Evolutionary conservation across 2,329 filamentous ascomycete species (phyloP), one percentile per base, ranked within the genome.

Genomic region (Pseudogymnoascus sp.): DNA sequence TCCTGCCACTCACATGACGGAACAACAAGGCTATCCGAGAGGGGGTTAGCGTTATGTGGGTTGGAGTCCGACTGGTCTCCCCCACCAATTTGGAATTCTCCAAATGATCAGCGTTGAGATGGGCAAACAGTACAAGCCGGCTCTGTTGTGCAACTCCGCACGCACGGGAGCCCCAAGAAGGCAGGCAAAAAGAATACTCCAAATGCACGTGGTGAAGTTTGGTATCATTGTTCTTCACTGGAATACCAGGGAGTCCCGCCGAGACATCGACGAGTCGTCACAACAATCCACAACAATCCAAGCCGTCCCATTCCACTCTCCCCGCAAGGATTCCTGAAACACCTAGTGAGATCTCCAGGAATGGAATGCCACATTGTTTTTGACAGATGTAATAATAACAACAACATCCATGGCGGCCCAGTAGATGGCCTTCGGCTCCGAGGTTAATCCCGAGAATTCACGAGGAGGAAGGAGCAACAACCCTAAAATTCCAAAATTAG

Each of bases 301-400:
- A 43, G 40, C 5, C 18, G 6, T 43, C 12, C 18, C 18, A 43
- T 23, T 43, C 40, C 40, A 11, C 40, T 12, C 40, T 21, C 9
- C 11, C 40, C 40, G 18, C 40, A 43, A 43, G 40, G 40, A 43
- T 23, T 43, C 40, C 40, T 43, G 18, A 43, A 43, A 43, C 40
- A 43, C 11, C 40, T 43, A 23, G 40, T 43, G 21, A 21, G 18
- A 43, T 43, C 18, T 43, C 40, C 40, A 43, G 9, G 40, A 43
- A 43, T 43, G 40, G 40, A 23, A 23, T 23, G 40, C 18, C 40
- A 43, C 18, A 38, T 18, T 43, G 40, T 43, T 43, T 43, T 43
- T 43, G 40, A 43, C 40, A 43, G 40, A 43, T 43, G 40, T 43
- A 43, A 43, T 43, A 43, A 43, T 43, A 43, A 43, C 40, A 43